Base-by-base conservation (phyloP, 371 early-diverging fungal genomes). In the Mucor irregularis region DNA sequence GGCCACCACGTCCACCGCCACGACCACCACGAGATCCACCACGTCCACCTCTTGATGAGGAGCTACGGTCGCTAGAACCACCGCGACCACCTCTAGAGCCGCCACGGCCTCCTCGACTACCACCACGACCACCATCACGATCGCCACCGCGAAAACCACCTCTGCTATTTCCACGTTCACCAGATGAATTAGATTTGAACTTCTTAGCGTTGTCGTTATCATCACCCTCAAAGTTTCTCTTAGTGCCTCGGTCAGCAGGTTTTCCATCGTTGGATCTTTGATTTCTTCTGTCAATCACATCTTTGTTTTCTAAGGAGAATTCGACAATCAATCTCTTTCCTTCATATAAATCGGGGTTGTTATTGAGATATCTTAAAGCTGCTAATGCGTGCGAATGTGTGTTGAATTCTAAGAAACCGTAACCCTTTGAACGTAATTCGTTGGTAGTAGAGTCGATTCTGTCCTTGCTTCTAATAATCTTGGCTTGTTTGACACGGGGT, bases 281-380 rank as follows among this genome's bases (percentile, higher is more conserved):
- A 14, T 50, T 44, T 64, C 64, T 59, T 64, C 60, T 54, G 28
- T 90, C 90, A 43, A 92, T 60, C 11, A 96, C 85, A 38, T 87
- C 80, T 30, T 80, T 80, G 67, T 97, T 96, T 72, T 97, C 98
- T 26, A 96, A 71, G 0, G 97, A 86, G 68, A 97, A 97, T 74
- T 97, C 96, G 21, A 96, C 95, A 64, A 84, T 83, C 56, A 84
- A 66, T 25, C 83, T 75, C 60, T 76, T 84, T 52, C 80, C 82
- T 40, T 83, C 72, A 56, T 81, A 91, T 16, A 87, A 61, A 22
- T 74, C 71, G 1, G 90, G 88, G 57, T 92, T 91, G 68, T 93
- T 92, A 76, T 96, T 97, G 61, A 97, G 80, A 72, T 88, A 92
- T 43, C 98, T 85, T 54, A 97, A 74, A 49, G 91, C 89, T 7